phyloP scores from a whole-genome alignment of 1,284 basidiomycete genomes.

The Trametes hirsuta region DNA sequence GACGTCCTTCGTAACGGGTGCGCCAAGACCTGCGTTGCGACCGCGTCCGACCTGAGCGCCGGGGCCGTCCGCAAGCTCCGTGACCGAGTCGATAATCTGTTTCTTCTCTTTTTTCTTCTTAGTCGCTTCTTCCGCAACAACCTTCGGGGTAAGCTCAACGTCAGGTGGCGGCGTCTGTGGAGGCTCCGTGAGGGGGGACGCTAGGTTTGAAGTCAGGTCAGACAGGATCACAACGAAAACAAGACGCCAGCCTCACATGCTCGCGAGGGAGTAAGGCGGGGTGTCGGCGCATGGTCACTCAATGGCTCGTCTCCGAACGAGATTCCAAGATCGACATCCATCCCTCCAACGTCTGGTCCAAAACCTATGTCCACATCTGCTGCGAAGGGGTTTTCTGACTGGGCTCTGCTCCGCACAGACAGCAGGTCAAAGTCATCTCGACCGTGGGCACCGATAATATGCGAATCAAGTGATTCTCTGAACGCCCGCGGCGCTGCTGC shows the following conservation, averaged over 20 bases:
- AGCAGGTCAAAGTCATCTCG: slow-evolving; percentile 59
- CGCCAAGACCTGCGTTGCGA: slow-evolving; percentile 57
- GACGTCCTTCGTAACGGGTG: slow-evolving; percentile 65
- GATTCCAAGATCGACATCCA: slow-evolving; percentile 73
- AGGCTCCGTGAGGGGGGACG: slow-evolving; percentile 72
- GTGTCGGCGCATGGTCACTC: slow-evolving; percentile 40
- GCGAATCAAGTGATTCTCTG: slow-evolving; percentile 64
- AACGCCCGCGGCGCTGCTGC: slow-evolving; percentile 49
- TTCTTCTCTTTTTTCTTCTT: slow-evolving; percentile 68
- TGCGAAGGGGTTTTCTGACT: slow-evolving; percentile 67
- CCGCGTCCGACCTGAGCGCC: slow-evolving; percentile 58
- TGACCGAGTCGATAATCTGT: slow-evolving; percentile 82
- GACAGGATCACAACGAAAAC: not conserved
- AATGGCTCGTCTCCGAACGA: slow-evolving; percentile 61
- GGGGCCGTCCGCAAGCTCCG: slow-evolving; percentile 79
- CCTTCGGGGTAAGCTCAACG: slow-evolving; percentile 51
- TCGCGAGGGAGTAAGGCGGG: slow-evolving; percentile 63
- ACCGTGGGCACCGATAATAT: slow-evolving; percentile 52
- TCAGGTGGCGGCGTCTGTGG: slow-evolving; percentile 71
- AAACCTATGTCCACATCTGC: slow-evolving; percentile 65
- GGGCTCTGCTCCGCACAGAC: slow-evolving; percentile 62
- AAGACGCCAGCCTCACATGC: slow-evolving; percentile 55
- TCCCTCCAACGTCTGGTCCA: slow-evolving; percentile 48
- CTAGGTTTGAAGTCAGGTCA: slow-evolving; percentile 39
- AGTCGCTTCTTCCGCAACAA: slow-evolving; percentile 40